These are phyloP conservation scores for Azolla pinnata DNA, from an alignment of 75 land plant genomes.

Conservation along the genomic window DNA sequence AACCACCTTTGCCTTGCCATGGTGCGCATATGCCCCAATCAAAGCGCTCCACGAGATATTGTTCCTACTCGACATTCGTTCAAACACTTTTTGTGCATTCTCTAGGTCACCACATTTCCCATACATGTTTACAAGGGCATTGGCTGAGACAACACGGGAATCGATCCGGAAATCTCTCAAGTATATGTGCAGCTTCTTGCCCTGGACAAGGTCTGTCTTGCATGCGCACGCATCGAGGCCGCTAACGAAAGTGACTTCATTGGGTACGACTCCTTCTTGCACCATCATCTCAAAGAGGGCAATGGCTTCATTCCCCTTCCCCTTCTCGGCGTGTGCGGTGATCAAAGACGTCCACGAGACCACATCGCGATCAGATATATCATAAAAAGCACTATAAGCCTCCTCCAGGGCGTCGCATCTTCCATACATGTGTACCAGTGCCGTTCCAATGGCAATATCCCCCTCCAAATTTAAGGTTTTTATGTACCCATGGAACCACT, in stretches of 20 bases:
- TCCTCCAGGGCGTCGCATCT: constrained; percentile 2
- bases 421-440: constrained; percentile 13
- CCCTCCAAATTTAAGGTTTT: not conserved
- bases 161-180: not conserved
- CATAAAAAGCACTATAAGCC: constrained; percentile 12
- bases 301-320: not conserved
- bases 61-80: not conserved
- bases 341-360: constrained; percentile 19
- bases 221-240: not conserved
- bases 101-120: constrained; percentile 9
- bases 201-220: not conserved
- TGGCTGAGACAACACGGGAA: not conserved
- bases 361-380: constrained; percentile 1
- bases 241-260: constrained; percentile 5
- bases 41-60: constrained; percentile 5
- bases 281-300: not conserved
- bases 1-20: constrained; percentile 4
- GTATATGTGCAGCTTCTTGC: not conserved
- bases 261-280: constrained; percentile 7
- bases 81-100: constrained; percentile 4
- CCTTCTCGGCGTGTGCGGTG: constrained; percentile 6
- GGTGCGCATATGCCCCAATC: constrained; percentile 11
- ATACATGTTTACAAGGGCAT: constrained; percentile 6
- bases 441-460: constrained; percentile 5
- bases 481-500: constrained; percentile 6